Evolutionary conservation across 345 rosid species (phyloP), one percentile per base, ranked within the genome.

Genomic region (Capsella bursapastoris): DNA sequence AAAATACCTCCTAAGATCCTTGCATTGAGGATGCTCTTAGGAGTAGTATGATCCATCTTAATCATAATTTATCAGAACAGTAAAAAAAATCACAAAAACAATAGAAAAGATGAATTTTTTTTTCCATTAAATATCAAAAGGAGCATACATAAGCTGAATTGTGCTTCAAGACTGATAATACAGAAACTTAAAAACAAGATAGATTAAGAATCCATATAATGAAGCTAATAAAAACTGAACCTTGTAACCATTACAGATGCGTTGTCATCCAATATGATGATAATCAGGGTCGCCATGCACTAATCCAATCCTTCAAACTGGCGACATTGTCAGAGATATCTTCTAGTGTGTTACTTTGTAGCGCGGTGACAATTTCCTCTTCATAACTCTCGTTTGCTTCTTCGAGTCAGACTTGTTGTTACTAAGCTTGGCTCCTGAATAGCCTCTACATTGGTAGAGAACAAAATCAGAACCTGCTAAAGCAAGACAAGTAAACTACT

Each of bases 381-480:
- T 71, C 16, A 56, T 94, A 94, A 78, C 96, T 89, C 6, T 91
- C 95, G 22, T 64, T 82, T 0, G 98, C 97, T 83, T 94, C 98
- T 79, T 94, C 96, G 37, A 91, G 82, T 71, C 89, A 38, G 14
- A 89, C 82, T 84, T 84, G 61, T 95, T 95, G 91, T 92, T 92
- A 0, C 84, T 76, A 32, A 90, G 87, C 89, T 92, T 91, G 9
- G 78, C 63, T 68, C 85, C 86, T 0, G 92, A 63, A 45, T 91
- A 92, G 4, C 93, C 96, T 77, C 97, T 91, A 86, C 49, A 62
- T 58, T 29, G 64, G 35, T 57, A 59, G 25, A 68, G 13, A 45
- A 57, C 5, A 48, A 6, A n/a, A 71, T 4, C 56, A 64, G 12
- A 64, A 63, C 11, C 49, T 62, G 18, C 31, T 62, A 52, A 50